Evolutionary conservation across 176 grass and related monocot genomes (phyloP), one percentile per base, ranked within the genome.

Genomic region (Bolboschoenus planiculmis): DNA sequence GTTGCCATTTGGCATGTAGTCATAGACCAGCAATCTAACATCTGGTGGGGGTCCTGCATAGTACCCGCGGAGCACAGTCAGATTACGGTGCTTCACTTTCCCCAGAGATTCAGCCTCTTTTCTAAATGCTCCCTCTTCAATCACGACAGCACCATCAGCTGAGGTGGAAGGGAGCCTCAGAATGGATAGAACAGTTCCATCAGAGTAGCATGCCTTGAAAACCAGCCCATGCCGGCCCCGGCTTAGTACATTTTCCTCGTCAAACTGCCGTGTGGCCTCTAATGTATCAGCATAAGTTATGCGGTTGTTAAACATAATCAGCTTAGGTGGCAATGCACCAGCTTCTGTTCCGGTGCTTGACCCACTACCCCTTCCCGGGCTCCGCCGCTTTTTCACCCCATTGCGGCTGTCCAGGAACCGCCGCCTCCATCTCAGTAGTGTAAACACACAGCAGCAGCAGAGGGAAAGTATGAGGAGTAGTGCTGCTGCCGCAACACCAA

Each of bases 1-100:
- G 80, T 99, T 99, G 84, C 96, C 96, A 24, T 99, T 99, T 60
- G 96, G 96, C 96, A 99, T 99, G 96, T 99, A 99, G 70, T 99
- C 96, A 24, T 91, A 99, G 33, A 99, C 86, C 78, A 99, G 76
- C 68, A 99, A 82, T 2, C 96, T 89, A 40, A 99, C 96, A 83
- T 99, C 96, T 0, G 96, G 96, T 2, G 96, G 96, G 7, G 96
- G 96, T 4, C 96, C 96, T 1, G 96, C 96, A 18, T 99, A 99
- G 86, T 99, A 99, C 46, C 96, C 96, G 1, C 96, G 89, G 18
- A 99, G 92, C 27, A 99, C 96, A 1, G 96, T 99, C 3, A 99
- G 87, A 30, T 99, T 99, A 23, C 96, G 87, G 86, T 95, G 96
- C 91, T 95, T 99, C 86, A 99, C 96, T 88, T 93, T 95, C 62